Base-by-base conservation (phyloP, 202 grass and related monocot genomes). In the Carex arenaria region DNA sequence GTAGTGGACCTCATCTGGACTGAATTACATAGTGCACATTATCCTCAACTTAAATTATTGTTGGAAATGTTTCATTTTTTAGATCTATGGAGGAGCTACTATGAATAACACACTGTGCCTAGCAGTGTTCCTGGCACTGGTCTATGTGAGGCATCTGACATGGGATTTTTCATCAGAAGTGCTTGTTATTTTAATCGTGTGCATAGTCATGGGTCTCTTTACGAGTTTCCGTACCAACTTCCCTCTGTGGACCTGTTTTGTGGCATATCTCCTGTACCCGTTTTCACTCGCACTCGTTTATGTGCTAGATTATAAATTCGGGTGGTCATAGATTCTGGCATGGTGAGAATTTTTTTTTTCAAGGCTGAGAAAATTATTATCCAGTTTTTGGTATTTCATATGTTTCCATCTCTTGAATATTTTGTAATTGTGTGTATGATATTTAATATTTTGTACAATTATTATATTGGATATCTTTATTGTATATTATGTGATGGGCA, bases 161-260 rank as follows among this genome's bases (percentile, higher is more conserved):
- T 98, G 95, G 90, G 89, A 98, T 79, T 95, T 98, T 86, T 93
- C 93, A 0, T 80, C 95, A 0, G 93, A 95, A 87, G 91, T 95
- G n/a, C 83, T 98, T 0, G 0, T 98, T 28, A 98, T 98, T 51
- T 65, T 98, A 78, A 73, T 93, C 8, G 91, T 98, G 56, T 95
- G 93, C 86, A 56, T 91, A 67, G 87, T 90, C n/a, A 98, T 95
- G 95, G 90, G 92, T 9, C 84, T 93, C 80, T 92, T 95, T 85
- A 79, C 92, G 57, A 98, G 92, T 83, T 95, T 92, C 80, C 80
- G 92, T 17, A 93, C 88, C 49, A 89, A 7, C 2, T 95, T 98
- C 85, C 91, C 87, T 0, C 91, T 95, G 5, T 98, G 95, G 93
- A 95, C 91, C 18, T 90, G 88, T 67, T 87, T 93, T 32, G 73